Base-by-base conservation (phyloP, 306 rosid genomes). In the Urtica urens region DNA sequence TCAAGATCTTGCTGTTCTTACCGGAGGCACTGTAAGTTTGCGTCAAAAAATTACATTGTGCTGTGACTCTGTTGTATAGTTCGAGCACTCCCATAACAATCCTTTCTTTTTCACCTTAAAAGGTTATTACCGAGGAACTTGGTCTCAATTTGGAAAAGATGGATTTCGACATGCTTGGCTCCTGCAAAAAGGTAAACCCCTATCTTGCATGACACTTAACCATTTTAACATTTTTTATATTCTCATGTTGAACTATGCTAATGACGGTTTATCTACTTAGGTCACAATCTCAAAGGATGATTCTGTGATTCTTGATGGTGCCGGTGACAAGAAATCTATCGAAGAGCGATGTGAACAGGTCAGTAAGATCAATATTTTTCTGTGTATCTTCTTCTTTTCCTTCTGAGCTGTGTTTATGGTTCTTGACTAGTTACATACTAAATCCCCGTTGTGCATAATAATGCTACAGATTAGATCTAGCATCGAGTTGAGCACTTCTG, bases 321-420 rank as follows among this genome's bases (percentile, higher is more conserved):
- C 87, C 15, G 97, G 95, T 59, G 95, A 90, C 77, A 90, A 90
- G 80, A 77, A 71, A 68, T 41, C 57, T 3, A 71, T 90, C 16
- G 97, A 90, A 63, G 95, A 90, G 64, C 81, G 97, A 84, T 84
- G 92, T 55, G 97, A 90, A 40, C 97, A 84, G 97, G 97, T 84
- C 44, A 57, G 66, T 68, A 62, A 8, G 40, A n/a, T n/a, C 45
- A 28, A 49, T 20, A 23, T 34, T 38, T 57, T 35, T 13, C 14
- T 20, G 26, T 4, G 19, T 24, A 0, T 30, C 4, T 1, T n/a
- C 28, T 15, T 26, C 43, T 46, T 39, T 46, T 10, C n/a, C 31
- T 25, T 3, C 34, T 46, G 20, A 35, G 24, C 24, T 5, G 6
- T 30, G 23, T 27, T 9, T 44, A 1, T 13, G 43, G 12, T 16